Percentiles rank a stretch among this genome's conserved stretches.
Evolutionary conservation across 768 basidiomycete genomes (phyloP).

Genomic region (Chalciporus piperatus): DNA sequence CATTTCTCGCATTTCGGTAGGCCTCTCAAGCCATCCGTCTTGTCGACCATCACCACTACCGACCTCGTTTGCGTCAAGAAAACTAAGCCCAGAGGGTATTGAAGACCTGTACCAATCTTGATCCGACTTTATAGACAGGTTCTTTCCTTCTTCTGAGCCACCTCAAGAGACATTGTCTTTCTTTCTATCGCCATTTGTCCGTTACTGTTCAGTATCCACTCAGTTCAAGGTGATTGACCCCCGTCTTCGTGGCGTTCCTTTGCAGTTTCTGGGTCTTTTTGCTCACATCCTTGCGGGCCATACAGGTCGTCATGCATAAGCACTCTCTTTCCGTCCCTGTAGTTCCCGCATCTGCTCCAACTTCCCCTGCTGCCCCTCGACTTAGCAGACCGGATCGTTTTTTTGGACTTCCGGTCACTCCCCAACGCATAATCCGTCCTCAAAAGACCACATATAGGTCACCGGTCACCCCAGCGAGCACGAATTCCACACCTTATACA

Average conservation of each 20-base stretch:
- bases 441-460: slow-evolving; percentile 48
- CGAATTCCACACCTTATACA: slow-evolving; percentile 57
- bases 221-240: slow-evolving; percentile 21
- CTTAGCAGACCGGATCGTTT: slow-evolving; percentile 30
- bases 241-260: not conserved
- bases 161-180: slow-evolving; percentile 14
- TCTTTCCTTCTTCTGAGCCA: slow-evolving; percentile 21
- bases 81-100: slow-evolving; percentile 4
- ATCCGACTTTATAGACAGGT: slow-evolving; percentile 13
- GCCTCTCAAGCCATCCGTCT: slow-evolving; percentile 11
- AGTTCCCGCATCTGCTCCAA: slow-evolving; percentile 43
- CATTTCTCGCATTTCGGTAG: slow-evolving; percentile 28
- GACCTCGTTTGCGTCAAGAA: slow-evolving; percentile 13
- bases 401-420: slow-evolving; percentile 52
- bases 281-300: slow-evolving; percentile 6
- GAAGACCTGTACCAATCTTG: slow-evolving; percentile 5
- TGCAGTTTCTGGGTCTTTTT: slow-evolving; percentile 1
- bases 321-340: slow-evolving; percentile 29
- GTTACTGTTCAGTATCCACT: slow-evolving; percentile 12
- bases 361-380: slow-evolving; percentile 40
- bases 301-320: slow-evolving; percentile 28
- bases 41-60: slow-evolving; percentile 9
- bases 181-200: slow-evolving; percentile 20
- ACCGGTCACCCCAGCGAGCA: slow-evolving; percentile 58
- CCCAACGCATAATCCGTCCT: slow-evolving; percentile 55